Percentiles rank a stretch among this genome's conserved stretches.
phyloP scores from a whole-genome alignment of 768 basidiomycete genomes.

The Podaxis mareebaensis region DNA sequence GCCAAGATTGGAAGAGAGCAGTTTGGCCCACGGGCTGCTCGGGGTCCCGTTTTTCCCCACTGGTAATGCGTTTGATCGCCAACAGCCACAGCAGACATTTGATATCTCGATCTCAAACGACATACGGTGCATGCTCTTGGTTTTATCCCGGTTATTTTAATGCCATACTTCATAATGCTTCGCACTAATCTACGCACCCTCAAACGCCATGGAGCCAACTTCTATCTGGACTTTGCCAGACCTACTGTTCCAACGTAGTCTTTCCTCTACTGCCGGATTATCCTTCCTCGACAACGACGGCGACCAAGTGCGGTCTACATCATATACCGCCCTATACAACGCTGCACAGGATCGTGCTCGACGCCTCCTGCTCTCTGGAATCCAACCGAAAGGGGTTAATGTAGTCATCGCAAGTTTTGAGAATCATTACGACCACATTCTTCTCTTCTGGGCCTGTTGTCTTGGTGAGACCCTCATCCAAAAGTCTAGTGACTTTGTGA shows the following conservation, averaged over 20 bases:
- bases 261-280: constrained; percentile 5
- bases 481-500: neutral
- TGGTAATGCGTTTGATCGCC: too few relatives aligned
- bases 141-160: neutral
- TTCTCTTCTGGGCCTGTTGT: constrained; percentile 13
- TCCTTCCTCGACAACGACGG: constrained; percentile 12
- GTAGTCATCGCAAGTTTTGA: constrained; percentile 11
- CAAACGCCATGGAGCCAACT: neutral
- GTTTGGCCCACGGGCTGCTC: too few relatives aligned
- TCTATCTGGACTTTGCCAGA: neutral
- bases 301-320: neutral
- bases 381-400: neutral
- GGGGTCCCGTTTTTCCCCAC: too few relatives aligned
- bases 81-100: too few relatives aligned
- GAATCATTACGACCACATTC: constrained; percentile 11
- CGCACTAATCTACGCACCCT: neutral
- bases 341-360: constrained; percentile 7
- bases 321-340: constrained; percentile 1
- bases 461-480: neutral
- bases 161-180: neutral
- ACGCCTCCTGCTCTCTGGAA: constrained; percentile 5
- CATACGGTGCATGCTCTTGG: neutral
- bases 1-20: too few relatives aligned
- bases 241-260: constrained; percentile 3
- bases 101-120: neutral